Base-by-base conservation (phyloP, 139 green algal genomes). In the Chlorokybus atmophyticus region DNA sequence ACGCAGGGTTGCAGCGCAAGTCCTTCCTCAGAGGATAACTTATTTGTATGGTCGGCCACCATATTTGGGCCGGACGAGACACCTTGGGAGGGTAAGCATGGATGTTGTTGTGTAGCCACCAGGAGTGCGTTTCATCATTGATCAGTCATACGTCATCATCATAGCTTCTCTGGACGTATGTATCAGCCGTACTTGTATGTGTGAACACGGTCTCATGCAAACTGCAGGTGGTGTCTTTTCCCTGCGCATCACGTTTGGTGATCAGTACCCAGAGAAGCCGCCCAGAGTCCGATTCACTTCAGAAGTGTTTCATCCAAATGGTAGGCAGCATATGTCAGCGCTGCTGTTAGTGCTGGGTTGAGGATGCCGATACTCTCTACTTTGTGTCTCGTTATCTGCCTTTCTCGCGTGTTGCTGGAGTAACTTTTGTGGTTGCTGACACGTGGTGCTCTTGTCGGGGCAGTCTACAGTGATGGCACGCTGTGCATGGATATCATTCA, bases 401-500 rank as follows among this genome's bases (percentile, higher is more conserved):
- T n/a, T n/a, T n/a, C n/a, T n/a, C n/a, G n/a, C n/a, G n/a, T n/a
- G n/a, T n/a, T n/a, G n/a, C n/a, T n/a, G n/a, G n/a, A n/a, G n/a
- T n/a, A n/a, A n/a, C n/a, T n/a, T n/a, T n/a, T n/a, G n/a, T n/a
- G n/a, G n/a, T n/a, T n/a, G n/a, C n/a, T n/a, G n/a, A n/a, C n/a
- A n/a, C n/a, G n/a, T n/a, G n/a, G n/a, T n/a, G n/a, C n/a, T n/a
- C n/a, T n/a, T n/a, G n/a, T n/a, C n/a, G n/a, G 8, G 67, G 8
- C 25, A 59, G 57, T 77, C 23, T 93, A 93, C 57, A 64, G 25
- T 4, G 87, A 95, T 63, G 87, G 87, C 27, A 94, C 75, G 7
- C 59, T 95, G 27, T 95, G 87, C 77, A 63, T 95, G 63, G 87
- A 95, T 69, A 88, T 93, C 48, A 84, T 95, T 23, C 87, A 95